Base-by-base conservation (phyloP, 768 basidiomycete genomes). In the Chiua virens region DNA sequence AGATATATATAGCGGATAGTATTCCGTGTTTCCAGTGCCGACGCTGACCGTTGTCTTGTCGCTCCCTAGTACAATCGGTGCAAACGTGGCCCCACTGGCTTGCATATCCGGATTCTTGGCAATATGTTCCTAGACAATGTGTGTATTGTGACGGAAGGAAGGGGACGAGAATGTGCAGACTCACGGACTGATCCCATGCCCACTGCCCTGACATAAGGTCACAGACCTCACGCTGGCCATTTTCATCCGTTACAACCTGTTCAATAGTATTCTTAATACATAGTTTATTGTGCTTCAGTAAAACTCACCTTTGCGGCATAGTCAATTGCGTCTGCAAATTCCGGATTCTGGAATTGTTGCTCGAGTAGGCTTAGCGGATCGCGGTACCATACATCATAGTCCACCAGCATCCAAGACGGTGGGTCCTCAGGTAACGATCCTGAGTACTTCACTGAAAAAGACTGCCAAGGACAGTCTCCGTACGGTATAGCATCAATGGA, bases 391-490 rank as follows among this genome's bases (percentile, higher is more conserved):
- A 68, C 52, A 21, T 64, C 60, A 40, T 62, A 63, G 3, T 59
- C 43, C 4, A 49, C 53, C 0, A 34, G 42, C 67, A 65, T 70
- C 69, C 67, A 70, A 5, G 49, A 20, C 1, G 62, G 60, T 1
- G 32, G 23, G 7, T 54, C 44, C 14, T 58, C 53, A 3, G 50
- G 48, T 3, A 53, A 25, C 0, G 35, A 41, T 4, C 63, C 67
- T 1, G 48, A 45, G 25, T 72, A 75, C 5, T 49, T 42, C 17
- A 71, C 41, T 1, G 57, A 43, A 49, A 77, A 71, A 0, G 54
- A 62, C 8, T 68, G 38, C 75, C 75, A 79, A 0, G 72, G 66
- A 8, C 62, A 59, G 37, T 71, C 70, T 8, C 75, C 74, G 36
- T 64, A 30, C 30, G 10, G 30, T 30, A 30, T 30, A 8, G 30